Conservation (phyloP, 2,329 filamentous ascomycete genomes). For the Mycocentrospora acerina region DNA sequence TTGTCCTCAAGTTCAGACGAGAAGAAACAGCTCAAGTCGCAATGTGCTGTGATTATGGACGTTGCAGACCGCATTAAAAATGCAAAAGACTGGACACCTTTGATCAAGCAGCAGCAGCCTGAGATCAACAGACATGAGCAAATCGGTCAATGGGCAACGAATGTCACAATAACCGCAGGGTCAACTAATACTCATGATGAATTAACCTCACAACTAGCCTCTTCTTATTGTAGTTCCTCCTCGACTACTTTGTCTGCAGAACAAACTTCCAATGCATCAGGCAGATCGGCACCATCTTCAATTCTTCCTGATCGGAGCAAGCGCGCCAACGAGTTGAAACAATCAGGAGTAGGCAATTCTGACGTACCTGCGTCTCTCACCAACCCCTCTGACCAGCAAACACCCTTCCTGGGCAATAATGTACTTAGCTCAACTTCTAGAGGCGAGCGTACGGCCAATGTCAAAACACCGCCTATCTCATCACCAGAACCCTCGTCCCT, state of each 20-base stretch:
- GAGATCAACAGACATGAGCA: conserved; percentile 11
- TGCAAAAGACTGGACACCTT: conserved; percentile 24
- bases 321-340: background rate
- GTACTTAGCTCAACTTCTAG: conserved; percentile 12
- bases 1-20: conserved; percentile 63
- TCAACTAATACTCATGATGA: conserved; percentile 1
- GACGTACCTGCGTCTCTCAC: conserved; percentile 6
- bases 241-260: conserved; percentile 8
- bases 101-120: conserved; percentile 5
- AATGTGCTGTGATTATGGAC: conserved; percentile 69
- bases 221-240: conserved; percentile 8
- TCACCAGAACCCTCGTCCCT: background rate
- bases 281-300: conserved; percentile 18
- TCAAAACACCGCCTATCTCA: background rate
- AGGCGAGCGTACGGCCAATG: background rate
- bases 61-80: conserved; percentile 75
- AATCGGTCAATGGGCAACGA: conserved; percentile 25
- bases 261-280: conserved; percentile 8
- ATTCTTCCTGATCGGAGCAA: background rate
- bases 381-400: conserved; percentile 6
- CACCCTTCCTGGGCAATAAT: background rate
- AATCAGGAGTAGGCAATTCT: background rate
- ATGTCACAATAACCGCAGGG: conserved; percentile 15
- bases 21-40: conserved; percentile 65
- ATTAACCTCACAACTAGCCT: conserved; percentile 6